phyloP scores from a whole-genome alignment of 331 rosid genomes.

The Cucumis variabilis region DNA sequence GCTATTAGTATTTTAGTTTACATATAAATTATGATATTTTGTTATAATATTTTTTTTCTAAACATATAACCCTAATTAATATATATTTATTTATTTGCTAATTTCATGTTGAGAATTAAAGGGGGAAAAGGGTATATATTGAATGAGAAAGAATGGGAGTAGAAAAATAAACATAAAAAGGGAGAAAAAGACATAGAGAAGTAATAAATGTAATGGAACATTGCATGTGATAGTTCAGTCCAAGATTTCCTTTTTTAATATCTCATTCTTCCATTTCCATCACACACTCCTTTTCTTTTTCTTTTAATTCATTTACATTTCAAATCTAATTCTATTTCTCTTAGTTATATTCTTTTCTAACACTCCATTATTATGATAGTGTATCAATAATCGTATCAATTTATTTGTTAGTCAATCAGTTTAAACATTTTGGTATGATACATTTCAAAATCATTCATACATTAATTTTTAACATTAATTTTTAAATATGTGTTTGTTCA shows the following conservation, averaged over 20 bases:
- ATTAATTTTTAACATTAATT: no score
- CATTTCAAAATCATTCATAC: no score
- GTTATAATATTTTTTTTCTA: no score
- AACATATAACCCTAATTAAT: no score
- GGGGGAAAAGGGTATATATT: neutral
- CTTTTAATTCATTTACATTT: neutral
- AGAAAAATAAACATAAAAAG: neutral
- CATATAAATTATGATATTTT: no score
- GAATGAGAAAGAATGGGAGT: neutral
- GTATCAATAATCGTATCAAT: no score
- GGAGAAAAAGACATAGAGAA: neutral
- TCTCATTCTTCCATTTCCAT: conserved; percentile 14
- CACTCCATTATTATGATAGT: no score
- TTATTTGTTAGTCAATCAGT: no score
- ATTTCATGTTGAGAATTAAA: neutral
- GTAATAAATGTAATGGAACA: conserved; percentile 29
- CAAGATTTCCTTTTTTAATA: conserved; percentile 24
- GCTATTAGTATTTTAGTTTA: no score
- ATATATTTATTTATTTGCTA: neutral
- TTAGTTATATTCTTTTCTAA: no score
- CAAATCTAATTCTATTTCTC: neutral
- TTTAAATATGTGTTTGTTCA: no score
- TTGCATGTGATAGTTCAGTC: conserved; percentile 35
- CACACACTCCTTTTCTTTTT: neutral
- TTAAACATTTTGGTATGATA: no score